These are phyloP conservation scores for Exophiala alcalophila DNA, from an alignment of 2,329 filamentous ascomycete species.

Conservation along the genomic window DNA sequence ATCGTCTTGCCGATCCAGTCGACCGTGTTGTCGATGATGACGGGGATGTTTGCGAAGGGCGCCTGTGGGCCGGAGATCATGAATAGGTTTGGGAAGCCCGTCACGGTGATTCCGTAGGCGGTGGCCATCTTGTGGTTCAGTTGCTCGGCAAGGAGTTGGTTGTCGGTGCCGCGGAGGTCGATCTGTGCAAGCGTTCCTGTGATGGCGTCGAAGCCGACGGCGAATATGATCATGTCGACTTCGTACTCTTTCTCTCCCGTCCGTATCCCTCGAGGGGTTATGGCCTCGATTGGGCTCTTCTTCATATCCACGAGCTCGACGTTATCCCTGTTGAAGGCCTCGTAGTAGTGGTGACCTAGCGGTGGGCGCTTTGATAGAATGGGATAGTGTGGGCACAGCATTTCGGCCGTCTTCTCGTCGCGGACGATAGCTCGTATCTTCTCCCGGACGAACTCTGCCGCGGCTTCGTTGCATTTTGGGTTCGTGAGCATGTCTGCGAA, in stretches of 20 bases:
- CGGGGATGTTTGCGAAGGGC: slow-evolving; percentile 53
- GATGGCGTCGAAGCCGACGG: slow-evolving; percentile 44
- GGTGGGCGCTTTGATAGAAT: slow-evolving; percentile 27
- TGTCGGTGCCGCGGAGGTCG: slow-evolving; percentile 31
- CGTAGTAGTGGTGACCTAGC: slow-evolving; percentile 29
- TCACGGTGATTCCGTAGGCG: slow-evolving; percentile 43
- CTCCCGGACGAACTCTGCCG: slow-evolving; percentile 55
- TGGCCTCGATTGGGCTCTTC: slow-evolving; percentile 41
- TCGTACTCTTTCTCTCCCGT: slow-evolving; percentile 40
- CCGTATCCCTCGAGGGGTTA: slow-evolving; percentile 42
- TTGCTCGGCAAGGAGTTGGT: slow-evolving; percentile 27
- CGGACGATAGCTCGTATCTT: slow-evolving; percentile 52
- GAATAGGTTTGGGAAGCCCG: slow-evolving; percentile 49
- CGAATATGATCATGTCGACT: slow-evolving; percentile 42
- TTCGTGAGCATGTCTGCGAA: slow-evolving; percentile 55
- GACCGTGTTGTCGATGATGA: slow-evolving; percentile 51
- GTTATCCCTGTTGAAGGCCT: slow-evolving; percentile 40
- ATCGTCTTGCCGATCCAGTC: slow-evolving; percentile 43
- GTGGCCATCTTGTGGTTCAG: slow-evolving; percentile 35
- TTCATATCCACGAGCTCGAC: slow-evolving; percentile 49
- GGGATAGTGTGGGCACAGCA: slow-evolving; percentile 49
- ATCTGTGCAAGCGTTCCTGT: slow-evolving; percentile 41
- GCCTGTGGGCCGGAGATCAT: slow-evolving; percentile 54
- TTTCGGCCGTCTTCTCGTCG: slow-evolving; percentile 50
- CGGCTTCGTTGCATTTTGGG: slow-evolving; percentile 49